A percentile compares a stretch with the other conserved stretches of the same genome.
Evolutionary conservation across 2,329 filamentous ascomycete species (phyloP).

Genomic region (Chaetomium sp.): DNA sequence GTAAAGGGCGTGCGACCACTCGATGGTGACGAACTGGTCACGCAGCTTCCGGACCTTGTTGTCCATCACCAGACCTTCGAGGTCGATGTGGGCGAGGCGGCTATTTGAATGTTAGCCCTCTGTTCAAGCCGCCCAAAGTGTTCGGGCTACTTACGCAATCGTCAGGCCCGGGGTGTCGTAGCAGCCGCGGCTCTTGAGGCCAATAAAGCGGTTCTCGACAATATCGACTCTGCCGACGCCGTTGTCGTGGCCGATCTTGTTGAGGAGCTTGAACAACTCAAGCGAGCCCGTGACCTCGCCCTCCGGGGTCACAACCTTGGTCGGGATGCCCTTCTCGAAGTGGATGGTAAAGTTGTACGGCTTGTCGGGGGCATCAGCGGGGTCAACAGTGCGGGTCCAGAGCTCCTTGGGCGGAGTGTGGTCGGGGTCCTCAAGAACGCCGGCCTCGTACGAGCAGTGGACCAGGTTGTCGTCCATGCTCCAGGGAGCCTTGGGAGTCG

Average conservation of each 20-base stretch:
- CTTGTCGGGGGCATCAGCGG: conserved; percentile 69
- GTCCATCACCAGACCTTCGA: conserved; percentile 56
- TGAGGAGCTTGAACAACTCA: conserved; percentile 71
- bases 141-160: conserved; percentile 26
- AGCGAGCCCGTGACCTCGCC: conserved; percentile 72
- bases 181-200: conserved; percentile 75
- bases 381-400: conserved; percentile 75
- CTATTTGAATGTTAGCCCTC: conserved; percentile 26
- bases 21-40: conserved; percentile 58
- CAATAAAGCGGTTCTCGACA: conserved; percentile 72
- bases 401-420: conserved; percentile 72
- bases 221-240: conserved; percentile 83
- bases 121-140: not conserved
- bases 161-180: conserved; percentile 67
- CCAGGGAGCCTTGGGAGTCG: conserved; percentile 69
- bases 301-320: conserved; percentile 75
- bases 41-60: conserved; percentile 59
- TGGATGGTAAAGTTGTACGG: conserved; percentile 70
- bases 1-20: conserved; percentile 51
- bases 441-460: conserved; percentile 79
- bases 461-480: conserved; percentile 65
- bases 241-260: conserved; percentile 70
- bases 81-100: conserved; percentile 50
- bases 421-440: conserved; percentile 68
- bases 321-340: conserved; percentile 68